phyloP scores from a whole-genome alignment of 2,329 filamentous ascomycete genomes.

The Leptodontidium sp. region DNA sequence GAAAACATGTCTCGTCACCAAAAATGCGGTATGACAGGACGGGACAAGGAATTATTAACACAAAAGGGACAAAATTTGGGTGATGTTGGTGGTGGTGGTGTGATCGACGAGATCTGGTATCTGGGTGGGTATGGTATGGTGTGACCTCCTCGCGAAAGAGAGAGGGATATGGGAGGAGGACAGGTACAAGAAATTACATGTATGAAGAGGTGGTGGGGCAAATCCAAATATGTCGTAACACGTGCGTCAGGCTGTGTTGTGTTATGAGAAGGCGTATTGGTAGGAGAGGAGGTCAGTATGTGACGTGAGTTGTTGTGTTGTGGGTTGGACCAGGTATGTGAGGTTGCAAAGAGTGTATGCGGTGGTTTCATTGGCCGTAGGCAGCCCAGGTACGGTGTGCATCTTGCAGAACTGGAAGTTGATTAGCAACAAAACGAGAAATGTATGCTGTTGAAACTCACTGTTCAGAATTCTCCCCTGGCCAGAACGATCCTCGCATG shows the following conservation, averaged over 20 bases:
- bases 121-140: constrained; percentile 8
- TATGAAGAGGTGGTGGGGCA: background rate
- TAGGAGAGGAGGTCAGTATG: constrained; percentile 19
- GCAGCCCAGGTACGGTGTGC: constrained; percentile 41
- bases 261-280: constrained; percentile 22
- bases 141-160: background rate
- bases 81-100: background rate
- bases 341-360: background rate
- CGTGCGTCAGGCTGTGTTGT: constrained; percentile 12
- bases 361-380: constrained; percentile 36
- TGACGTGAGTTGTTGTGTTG: constrained; percentile 2
- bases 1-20: background rate
- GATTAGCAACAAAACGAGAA: constrained; percentile 26
- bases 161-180: background rate
- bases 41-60: constrained; percentile 19
- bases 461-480: constrained; percentile 61
- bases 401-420: constrained; percentile 41
- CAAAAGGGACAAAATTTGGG: constrained; percentile 22
- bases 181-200: constrained; percentile 15
- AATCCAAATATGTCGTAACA: constrained; percentile 15
- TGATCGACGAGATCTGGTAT: constrained; percentile 33
- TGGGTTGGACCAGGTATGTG: background rate
- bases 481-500: constrained; percentile 67
- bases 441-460: constrained; percentile 33
- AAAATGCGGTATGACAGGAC: background rate